A percentile compares a stretch with the other conserved stretches of the same genome.
Evolutionary conservation across 179 eudicot species (phyloP).

Genomic region (Kewa caespitosa): DNA sequence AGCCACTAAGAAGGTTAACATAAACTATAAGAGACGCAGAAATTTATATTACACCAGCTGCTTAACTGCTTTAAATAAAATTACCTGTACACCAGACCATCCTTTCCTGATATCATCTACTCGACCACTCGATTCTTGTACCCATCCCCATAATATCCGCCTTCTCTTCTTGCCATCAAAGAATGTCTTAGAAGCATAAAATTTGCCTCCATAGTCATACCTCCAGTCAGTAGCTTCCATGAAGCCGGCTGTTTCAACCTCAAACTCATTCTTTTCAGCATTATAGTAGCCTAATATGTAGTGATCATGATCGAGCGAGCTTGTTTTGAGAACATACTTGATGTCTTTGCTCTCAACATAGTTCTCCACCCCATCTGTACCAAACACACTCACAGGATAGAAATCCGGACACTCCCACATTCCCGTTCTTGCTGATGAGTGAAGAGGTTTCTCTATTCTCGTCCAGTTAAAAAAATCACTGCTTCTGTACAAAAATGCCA

Average conservation of each 20-base stretch:
- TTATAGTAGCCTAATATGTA: slow-evolving; percentile 49
- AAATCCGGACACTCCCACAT: slow-evolving; percentile 87
- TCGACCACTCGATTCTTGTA: slow-evolving; percentile 35
- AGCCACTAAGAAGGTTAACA: too few species aligned
- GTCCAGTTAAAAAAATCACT: slow-evolving; percentile 49
- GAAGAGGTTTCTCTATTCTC: slow-evolving; percentile 36
- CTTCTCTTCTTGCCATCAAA: slow-evolving; percentile 40
- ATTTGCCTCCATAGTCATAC: slow-evolving; percentile 54
- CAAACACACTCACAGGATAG: slow-evolving; percentile 40
- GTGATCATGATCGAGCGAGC: slow-evolving; percentile 46
- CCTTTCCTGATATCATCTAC: slow-evolving; percentile 46
- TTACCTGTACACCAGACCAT: slow-evolving; percentile 72
- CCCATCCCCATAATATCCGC: slow-evolving; percentile 60
- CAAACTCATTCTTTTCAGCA: slow-evolving; percentile 29
- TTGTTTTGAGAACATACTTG: slow-evolving; percentile 54
- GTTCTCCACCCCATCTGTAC: slow-evolving; percentile 36
- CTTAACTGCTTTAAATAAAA: background rate
- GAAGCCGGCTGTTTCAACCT: slow-evolving; percentile 34
- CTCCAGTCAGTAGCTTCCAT: slow-evolving; percentile 46
- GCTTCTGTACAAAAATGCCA: slow-evolving; percentile 45
- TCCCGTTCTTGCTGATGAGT: slow-evolving; percentile 42
- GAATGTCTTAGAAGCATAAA: slow-evolving; percentile 60
- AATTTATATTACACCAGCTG: too few species aligned
- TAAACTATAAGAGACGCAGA: too few species aligned
- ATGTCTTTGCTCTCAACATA: slow-evolving; percentile 20